phyloP scores from a whole-genome alignment of 2,329 filamentous ascomycete species.

The Aspergillus calidoustus region DNA sequence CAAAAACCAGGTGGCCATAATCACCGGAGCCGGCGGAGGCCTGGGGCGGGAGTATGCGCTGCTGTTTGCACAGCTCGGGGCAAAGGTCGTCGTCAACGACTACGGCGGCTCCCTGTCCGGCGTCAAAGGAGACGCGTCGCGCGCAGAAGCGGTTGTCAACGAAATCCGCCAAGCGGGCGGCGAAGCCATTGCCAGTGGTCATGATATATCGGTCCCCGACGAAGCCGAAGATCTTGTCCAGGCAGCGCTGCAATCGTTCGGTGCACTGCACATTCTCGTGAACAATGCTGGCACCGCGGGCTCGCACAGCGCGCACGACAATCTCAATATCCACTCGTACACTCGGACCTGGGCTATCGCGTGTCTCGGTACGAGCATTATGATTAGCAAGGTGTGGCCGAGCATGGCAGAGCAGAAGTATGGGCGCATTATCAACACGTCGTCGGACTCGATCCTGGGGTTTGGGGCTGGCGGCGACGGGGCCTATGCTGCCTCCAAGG shows the following conservation, averaged over 20 bases:
- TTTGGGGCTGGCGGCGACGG: constrained; percentile 95
- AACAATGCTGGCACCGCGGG: constrained; percentile 99
- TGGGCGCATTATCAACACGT: constrained; percentile 92
- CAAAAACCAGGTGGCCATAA: constrained; percentile 73
- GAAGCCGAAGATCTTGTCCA: constrained; percentile 82
- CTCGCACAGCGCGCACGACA: constrained; percentile 96
- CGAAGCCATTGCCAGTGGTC: constrained; percentile 62
- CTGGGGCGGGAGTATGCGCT: constrained; percentile 79
- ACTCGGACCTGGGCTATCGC: constrained; percentile 66
- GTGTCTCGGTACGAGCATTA: constrained; percentile 88
- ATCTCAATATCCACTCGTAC: constrained; percentile 78
- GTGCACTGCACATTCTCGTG: constrained; percentile 87
- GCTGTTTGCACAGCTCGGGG: constrained; percentile 90
- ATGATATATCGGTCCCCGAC: constrained; percentile 68
- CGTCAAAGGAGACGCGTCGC: constrained; percentile 50
- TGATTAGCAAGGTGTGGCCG: constrained; percentile 87
- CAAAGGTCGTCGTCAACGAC: constrained; percentile 95
- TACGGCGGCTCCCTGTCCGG: constrained; percentile 91
- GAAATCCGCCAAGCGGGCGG: constrained; percentile 77
- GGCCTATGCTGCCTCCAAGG: constrained; percentile 77
- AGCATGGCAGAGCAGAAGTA: constrained; percentile 99
- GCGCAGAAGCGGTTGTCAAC: constrained; percentile 44
- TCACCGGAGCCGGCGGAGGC: constrained; percentile 83
- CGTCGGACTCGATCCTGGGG: constrained; percentile 81
- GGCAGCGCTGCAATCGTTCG: constrained; percentile 53